Conservation (phyloP, 352 stramenopile species). For the Halophytophthora polymorphica region DNA sequence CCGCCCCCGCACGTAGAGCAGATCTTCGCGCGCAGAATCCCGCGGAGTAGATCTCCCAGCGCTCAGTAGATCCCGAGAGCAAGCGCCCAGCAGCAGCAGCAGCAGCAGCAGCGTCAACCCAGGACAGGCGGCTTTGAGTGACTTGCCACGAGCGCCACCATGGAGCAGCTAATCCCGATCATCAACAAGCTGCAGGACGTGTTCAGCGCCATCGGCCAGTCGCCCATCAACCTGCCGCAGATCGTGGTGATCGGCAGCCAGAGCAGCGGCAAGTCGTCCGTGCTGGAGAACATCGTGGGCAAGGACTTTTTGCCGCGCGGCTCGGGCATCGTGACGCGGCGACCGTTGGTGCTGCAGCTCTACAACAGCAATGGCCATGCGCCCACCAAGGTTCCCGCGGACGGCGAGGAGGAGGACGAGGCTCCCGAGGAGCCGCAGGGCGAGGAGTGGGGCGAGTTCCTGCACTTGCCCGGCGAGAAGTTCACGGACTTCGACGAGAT, state of each 20-base stretch:
- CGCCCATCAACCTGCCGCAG: slow-evolving; percentile 95
- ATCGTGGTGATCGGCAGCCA: slow-evolving; percentile 98
- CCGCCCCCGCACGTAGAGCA: too few species aligned
- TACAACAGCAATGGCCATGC: slow-evolving; percentile 82
- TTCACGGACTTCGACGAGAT: slow-evolving; percentile 98
- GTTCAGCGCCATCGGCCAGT: slow-evolving; percentile 94
- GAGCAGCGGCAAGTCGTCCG: slow-evolving; percentile 95
- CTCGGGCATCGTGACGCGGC: slow-evolving; percentile 97
- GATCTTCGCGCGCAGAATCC: too few species aligned
- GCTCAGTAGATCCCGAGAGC: too few species aligned
- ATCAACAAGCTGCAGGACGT: slow-evolving; percentile 99
- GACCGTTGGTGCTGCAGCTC: slow-evolving; percentile 97
- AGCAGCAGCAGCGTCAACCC: background rate
- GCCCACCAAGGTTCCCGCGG: slow-evolving; percentile 15
- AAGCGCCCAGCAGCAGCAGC: background rate
- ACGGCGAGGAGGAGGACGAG: slow-evolving; percentile 21
- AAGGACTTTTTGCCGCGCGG: slow-evolving; percentile 96
- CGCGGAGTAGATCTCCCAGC: too few species aligned
- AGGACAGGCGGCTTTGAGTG: background rate
- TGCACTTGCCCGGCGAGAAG: slow-evolving; percentile 94
- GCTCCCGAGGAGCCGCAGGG: slow-evolving; percentile 26
- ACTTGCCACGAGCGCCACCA: slow-evolving; percentile 26
- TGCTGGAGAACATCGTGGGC: slow-evolving; percentile 95
- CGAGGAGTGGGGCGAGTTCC: slow-evolving; percentile 98
- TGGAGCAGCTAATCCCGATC: slow-evolving; percentile 99